phyloP scores from a whole-genome alignment of 768 basidiomycete species.

The Tricholoma terreum region DNA sequence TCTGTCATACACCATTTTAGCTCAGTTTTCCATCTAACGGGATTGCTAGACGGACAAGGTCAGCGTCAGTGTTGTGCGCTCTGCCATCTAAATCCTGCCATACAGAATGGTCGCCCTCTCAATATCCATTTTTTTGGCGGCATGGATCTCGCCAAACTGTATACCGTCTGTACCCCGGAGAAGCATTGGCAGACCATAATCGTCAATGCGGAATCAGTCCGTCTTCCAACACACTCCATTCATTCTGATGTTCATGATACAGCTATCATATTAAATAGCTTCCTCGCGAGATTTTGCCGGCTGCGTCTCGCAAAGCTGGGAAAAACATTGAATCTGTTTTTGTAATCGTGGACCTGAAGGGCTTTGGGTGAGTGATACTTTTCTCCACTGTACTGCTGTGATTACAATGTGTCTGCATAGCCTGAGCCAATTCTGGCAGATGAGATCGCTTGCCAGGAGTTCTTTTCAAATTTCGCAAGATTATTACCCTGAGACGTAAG shows the following conservation, averaged over 20 bases:
- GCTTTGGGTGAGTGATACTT: constrained; percentile 51
- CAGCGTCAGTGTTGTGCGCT: constrained; percentile 4
- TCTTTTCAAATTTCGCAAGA: constrained; percentile 77
- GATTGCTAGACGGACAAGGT: constrained; percentile 66
- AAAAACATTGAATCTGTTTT: constrained; percentile 48
- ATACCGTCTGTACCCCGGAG: constrained; percentile 56
- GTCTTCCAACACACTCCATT: constrained; percentile 3
- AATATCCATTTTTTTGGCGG: constrained; percentile 64
- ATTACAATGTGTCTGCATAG: constrained; percentile 29
- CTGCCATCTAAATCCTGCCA: not conserved
- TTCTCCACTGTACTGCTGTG: not conserved
- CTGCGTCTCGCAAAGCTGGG: constrained; percentile 55
- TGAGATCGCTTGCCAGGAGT: constrained; percentile 57
- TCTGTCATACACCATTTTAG: constrained; percentile 19
- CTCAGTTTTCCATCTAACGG: not conserved
- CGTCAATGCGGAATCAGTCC: constrained; percentile 59
- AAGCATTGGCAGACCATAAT: constrained; percentile 61
- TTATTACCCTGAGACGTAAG: constrained; percentile 75
- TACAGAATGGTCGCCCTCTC: constrained; percentile 66
- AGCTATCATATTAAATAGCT: constrained; percentile 33
- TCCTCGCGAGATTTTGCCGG: constrained; percentile 64
- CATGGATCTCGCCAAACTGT: constrained; percentile 55
- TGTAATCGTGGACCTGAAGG: constrained; percentile 69
- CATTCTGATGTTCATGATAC: not conserved
- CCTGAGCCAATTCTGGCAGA: constrained; percentile 71